Percentiles rank a stretch among this genome's conserved stretches.
These are phyloP conservation scores for Protomyces macrosporus DNA, from an alignment of 1,139 yeast species.

Conservation along the genomic window DNA sequence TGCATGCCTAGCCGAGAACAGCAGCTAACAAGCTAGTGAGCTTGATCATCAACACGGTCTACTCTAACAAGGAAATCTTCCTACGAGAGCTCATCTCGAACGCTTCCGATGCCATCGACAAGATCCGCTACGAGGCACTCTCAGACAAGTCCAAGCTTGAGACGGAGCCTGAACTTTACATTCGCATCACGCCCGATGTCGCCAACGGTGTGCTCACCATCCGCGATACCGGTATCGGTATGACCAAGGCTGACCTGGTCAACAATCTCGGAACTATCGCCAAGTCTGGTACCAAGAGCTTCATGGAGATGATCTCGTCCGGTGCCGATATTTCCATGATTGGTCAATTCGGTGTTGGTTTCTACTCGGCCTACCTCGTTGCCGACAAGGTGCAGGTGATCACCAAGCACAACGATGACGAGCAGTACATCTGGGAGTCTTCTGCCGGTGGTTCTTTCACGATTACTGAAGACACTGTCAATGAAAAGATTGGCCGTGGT, in stretches of 20 bases:
- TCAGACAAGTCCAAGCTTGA: constrained; percentile 89
- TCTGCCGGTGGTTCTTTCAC: constrained; percentile 99
- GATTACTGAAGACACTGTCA: constrained; percentile 71
- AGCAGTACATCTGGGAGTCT: constrained; percentile 99
- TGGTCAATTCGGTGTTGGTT: constrained; percentile 99
- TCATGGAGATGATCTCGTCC: constrained; percentile 98
- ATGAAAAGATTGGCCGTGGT: constrained; percentile 76
- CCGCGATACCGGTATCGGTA: constrained; percentile 99
- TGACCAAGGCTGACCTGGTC: constrained; percentile 93
- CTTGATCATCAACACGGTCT: constrained; percentile 98
- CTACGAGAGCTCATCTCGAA: constrained; percentile 98
- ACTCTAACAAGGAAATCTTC: constrained; percentile 98
- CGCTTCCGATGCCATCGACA: constrained; percentile 94
- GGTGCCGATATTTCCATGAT: constrained; percentile 99
- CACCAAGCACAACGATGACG: constrained; percentile 98
- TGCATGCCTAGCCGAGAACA: constrained; percentile 83
- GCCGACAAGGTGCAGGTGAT: constrained; percentile 99
- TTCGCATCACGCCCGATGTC: constrained; percentile 94
- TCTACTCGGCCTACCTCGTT: constrained; percentile 98
- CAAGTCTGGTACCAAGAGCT: constrained; percentile 98
- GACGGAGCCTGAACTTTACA: constrained; percentile 91
- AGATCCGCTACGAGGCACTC: constrained; percentile 94
- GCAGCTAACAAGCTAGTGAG: constrained; percentile 92
- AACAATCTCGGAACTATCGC: constrained; percentile 99
- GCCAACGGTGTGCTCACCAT: constrained; percentile 91